Evolutionary conservation across 768 basidiomycete species (phyloP), one percentile per base, ranked within the genome.

Genomic region (Suillus ampliporus): DNA sequence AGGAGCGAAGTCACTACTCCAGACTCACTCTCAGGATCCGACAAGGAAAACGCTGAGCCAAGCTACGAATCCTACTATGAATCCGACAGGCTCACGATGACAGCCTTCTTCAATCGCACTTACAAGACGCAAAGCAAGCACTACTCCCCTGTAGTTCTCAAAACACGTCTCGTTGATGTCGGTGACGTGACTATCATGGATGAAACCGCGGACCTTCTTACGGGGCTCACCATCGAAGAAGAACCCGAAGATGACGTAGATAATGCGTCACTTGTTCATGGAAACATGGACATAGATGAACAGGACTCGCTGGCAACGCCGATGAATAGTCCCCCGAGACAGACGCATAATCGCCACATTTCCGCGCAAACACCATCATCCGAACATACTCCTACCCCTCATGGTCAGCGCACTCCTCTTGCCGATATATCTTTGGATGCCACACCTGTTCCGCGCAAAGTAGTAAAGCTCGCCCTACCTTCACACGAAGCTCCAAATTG

Each of bases 51-150:
- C 46, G 57, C 61, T 38, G 61, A 48, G 34, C 66, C 66, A 14
- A 41, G 38, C 28, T 31, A 21, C 23, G 38, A 51, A 44, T 41
- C 40, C 3, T 54, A 64, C 41, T 52, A 64, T 15, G 66, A 67
- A 13, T 74, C 75, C 11, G 76, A 77, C 73, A 75, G 72, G 67
- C 75, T 70, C 71, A 77, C 70, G 64, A 77, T 66, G 66, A 76
- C 74, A n/a, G 61, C 68, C 3, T 77, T 75, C 57, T 76, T 77
- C 64, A 75, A 71, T 60, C 68, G 75, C 10, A 61, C 68, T 4
- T 74, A 72, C 41, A 68, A 64, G 9, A 46, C 38, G 1, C 61
- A 65, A 26, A 51, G n/a, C 15, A 68, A 68, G 46, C 47, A 64
- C 31, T 38, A 60, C 43, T 54, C 58, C 6, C 61, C 68, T n/a